Conservation (phyloP, 257 asterid genomes). For the Henckelia pumila region DNA sequence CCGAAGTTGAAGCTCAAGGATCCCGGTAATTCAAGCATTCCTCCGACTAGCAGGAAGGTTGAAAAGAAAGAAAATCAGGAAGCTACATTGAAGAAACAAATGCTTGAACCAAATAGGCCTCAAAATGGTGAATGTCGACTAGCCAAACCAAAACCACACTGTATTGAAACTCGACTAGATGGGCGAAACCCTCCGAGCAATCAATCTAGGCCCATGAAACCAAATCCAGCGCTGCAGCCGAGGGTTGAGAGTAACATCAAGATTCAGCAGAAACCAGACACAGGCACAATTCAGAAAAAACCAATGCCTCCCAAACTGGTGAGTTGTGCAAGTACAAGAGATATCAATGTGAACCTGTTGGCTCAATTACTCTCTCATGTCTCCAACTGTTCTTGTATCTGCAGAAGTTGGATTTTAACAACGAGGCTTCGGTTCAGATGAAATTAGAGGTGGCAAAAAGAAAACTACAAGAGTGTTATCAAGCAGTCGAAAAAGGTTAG, state of each 20-base stretch:
- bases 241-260: conserved; percentile 20
- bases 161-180: neutral
- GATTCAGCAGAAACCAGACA: conserved; percentile 35
- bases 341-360: neutral
- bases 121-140: conserved; percentile 29
- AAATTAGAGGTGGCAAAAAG: conserved; percentile 62
- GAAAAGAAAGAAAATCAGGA: too few species aligned
- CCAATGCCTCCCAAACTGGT: conserved; percentile 43
- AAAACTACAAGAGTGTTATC: conserved; percentile 71
- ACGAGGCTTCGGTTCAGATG: conserved; percentile 35
- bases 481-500: conserved; percentile 68
- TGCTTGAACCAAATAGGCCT: conserved; percentile 39
- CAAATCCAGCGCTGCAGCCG: conserved; percentile 30
- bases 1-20: conserved; percentile 25
- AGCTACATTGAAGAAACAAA: conserved; percentile 44
- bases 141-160: conserved; percentile 36
- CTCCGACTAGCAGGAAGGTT: conserved; percentile 28
- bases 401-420: conserved; percentile 37
- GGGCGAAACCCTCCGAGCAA: conserved; percentile 16
- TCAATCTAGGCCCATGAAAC: conserved; percentile 35
- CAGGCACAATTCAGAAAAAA: conserved; percentile 38
- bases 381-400: neutral
- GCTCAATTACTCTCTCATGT: neutral
- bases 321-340: conserved; percentile 15
- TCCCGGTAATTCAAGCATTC: conserved; percentile 21